Evolutionary conservation across 345 rosid genomes (phyloP).

Genomic region (Rhodamnia argentea): DNA sequence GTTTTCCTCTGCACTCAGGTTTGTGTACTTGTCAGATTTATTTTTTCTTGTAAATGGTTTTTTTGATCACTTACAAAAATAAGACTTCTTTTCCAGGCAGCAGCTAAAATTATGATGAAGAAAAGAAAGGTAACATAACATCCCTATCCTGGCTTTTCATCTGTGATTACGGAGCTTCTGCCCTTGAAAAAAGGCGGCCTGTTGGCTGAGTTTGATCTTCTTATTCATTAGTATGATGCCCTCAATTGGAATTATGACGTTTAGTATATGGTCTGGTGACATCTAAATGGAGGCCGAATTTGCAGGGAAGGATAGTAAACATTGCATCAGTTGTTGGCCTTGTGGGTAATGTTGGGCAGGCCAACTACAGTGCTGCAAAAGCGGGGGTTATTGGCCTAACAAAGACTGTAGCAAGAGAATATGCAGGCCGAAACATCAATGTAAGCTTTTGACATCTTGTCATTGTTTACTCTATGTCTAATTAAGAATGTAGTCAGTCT

Average conservation of each 20-base stretch:
- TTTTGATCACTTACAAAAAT: constrained; percentile 8
- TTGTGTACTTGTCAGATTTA: neutral
- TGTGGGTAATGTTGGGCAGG: constrained; percentile 86
- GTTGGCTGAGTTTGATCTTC: neutral
- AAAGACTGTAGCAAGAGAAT: constrained; percentile 82
- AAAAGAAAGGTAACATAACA: constrained; percentile 51
- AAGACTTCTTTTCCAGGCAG: constrained; percentile 54
- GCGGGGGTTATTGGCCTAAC: constrained; percentile 94
- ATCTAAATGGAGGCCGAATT: neutral
- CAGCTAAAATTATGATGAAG: constrained; percentile 92
- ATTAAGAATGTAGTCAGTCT: neutral
- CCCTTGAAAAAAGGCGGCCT: neutral
- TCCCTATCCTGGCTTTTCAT: neutral
- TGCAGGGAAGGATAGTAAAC: constrained; percentile 83
- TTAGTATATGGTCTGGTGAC: neutral
- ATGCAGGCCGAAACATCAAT: constrained; percentile 81
- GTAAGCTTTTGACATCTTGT: constrained; percentile 19
- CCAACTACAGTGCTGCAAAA: constrained; percentile 97
- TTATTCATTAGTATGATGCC: neutral
- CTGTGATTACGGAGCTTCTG: neutral
- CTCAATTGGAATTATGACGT: neutral
- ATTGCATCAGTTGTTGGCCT: constrained; percentile 93
- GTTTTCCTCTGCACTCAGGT: constrained; percentile 97
- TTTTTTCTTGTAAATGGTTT: constrained; percentile 1
- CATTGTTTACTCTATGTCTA: neutral